These are phyloP conservation scores for Panaeolus cyanescens DNA, from an alignment of 768 basidiomycete genomes.

Conservation along the genomic window DNA sequence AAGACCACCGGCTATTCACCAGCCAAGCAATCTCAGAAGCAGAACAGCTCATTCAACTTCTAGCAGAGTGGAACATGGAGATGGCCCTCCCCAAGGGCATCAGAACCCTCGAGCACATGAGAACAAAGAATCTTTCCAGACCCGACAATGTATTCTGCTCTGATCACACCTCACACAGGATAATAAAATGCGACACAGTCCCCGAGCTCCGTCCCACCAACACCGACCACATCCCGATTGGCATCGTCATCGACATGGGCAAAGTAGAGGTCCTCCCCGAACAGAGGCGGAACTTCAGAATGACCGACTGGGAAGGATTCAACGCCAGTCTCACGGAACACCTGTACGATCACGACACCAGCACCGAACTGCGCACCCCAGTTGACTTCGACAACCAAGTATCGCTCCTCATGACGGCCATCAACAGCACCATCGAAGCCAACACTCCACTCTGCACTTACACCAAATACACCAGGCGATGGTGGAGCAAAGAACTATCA, in stretches of 20 bases:
- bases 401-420: not conserved
- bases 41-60: conserved; percentile 25
- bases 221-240: conserved; percentile 45
- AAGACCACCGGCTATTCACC: conserved; percentile 35
- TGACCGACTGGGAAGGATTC: conserved; percentile 32
- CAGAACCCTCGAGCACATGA: conserved; percentile 30
- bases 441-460: conserved; percentile 3
- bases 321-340: conserved; percentile 13
- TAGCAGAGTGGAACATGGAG: conserved; percentile 24
- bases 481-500: conserved; percentile 28
- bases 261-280: not conserved
- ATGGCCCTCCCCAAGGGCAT: conserved; percentile 32
- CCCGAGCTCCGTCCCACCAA: conserved; percentile 8
- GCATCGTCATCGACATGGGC: conserved; percentile 24
- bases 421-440: conserved; percentile 7
- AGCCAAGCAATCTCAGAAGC: conserved; percentile 18
- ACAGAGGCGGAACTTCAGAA: conserved; percentile 24
- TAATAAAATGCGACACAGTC: conserved; percentile 20
- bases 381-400: not conserved
- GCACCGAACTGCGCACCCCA: not conserved
- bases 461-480: conserved; percentile 10
- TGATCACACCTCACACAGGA: conserved; percentile 3
- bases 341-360: not conserved
- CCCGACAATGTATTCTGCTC: conserved; percentile 37
- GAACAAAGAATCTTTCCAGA: conserved; percentile 32